Conservation (phyloP, 257 asterid species). For the Solanum virginianum region DNA sequence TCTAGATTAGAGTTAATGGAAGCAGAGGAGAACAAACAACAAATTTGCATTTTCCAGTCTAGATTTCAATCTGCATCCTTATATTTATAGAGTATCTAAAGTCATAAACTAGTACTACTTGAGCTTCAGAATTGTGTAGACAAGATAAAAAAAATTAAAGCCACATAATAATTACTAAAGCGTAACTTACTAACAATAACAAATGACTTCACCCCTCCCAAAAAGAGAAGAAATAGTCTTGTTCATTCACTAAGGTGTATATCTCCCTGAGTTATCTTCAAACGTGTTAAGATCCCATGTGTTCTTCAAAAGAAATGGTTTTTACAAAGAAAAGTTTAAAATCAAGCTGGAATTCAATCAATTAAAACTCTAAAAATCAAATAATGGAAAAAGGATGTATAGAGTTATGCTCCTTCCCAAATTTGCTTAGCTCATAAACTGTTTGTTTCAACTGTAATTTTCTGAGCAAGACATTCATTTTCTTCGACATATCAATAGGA, state of each 20-base stretch:
- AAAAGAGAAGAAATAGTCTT: neutral
- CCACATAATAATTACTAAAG: neutral
- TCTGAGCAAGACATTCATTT: neutral
- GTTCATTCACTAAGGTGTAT: neutral
- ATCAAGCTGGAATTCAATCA: neutral
- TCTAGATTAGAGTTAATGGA: neutral
- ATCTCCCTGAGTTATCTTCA: neutral
- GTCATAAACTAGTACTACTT: neutral
- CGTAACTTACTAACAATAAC: neutral
- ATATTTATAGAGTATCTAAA: neutral
- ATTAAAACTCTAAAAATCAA: neutral
- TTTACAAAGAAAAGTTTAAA: neutral
- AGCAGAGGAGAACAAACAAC: neutral
- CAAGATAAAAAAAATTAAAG: neutral
- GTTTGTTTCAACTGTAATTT: neutral
- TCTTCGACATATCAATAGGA: neutral
- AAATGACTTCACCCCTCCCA: neutral
- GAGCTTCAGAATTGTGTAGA: neutral
- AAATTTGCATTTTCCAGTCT: neutral
- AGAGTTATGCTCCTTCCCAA: neutral
- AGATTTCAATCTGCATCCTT: neutral
- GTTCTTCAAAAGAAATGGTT: neutral
- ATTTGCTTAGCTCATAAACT: neutral
- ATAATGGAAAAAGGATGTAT: neutral
- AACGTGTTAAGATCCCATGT: neutral